phyloP scores from a whole-genome alignment of 2,329 filamentous ascomycete species.

The Diaporthe amygdali region DNA sequence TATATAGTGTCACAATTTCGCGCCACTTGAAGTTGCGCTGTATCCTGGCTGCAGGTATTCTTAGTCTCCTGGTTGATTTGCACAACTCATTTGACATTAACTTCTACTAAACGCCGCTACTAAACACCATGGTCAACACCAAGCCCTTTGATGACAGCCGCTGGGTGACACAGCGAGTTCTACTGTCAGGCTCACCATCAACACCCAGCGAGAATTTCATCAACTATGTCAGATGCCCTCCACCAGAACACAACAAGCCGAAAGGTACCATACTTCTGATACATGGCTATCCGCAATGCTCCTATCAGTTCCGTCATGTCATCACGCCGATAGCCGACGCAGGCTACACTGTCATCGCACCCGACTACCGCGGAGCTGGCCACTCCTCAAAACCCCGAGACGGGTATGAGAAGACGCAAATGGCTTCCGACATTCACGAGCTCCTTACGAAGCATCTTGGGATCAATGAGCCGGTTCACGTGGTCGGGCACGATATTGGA shows the following conservation, averaged over 20 bases:
- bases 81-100: no score
- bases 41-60: not conserved
- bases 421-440: not conserved
- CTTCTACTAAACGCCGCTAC: not conserved
- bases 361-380: not conserved
- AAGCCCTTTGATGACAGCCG: not conserved
- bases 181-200: not conserved
- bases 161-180: not conserved
- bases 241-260: not conserved
- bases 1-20: not conserved
- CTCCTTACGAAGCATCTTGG: not conserved
- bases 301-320: not conserved
- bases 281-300: not conserved
- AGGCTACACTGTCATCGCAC: not conserved
- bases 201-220: not conserved
- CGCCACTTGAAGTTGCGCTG: not conserved
- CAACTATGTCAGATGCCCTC: not conserved
- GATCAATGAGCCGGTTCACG: not conserved
- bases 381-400: not conserved
- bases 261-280: not conserved
- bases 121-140: not conserved
- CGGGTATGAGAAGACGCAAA: not conserved
- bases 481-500: not conserved
- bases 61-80: no score
- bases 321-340: not conserved